Percentiles rank a stretch among this genome's conserved stretches.
These are phyloP conservation scores for Neofusicoccum parvum DNA, from an alignment of 2,329 filamentous ascomycete species.

Conservation along the genomic window DNA sequence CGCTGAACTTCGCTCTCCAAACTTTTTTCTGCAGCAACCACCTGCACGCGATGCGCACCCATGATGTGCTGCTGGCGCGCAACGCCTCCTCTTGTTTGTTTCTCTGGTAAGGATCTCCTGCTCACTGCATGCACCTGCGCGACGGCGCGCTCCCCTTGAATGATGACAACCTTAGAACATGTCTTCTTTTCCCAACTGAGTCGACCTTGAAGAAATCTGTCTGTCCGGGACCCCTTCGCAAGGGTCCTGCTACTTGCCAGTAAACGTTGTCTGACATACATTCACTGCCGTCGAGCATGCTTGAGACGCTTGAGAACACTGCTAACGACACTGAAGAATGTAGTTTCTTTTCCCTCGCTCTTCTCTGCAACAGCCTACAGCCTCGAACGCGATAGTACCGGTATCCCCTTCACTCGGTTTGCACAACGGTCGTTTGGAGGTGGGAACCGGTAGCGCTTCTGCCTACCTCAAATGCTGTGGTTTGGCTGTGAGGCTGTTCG, in stretches of 20 bases:
- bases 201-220: constrained; percentile 76
- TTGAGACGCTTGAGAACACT: neutral
- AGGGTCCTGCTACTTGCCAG: constrained; percentile 79
- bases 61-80: neutral
- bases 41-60: neutral
- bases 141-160: constrained; percentile 35
- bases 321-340: constrained; percentile 3
- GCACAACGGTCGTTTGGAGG: neutral
- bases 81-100: neutral
- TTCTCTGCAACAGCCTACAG: neutral
- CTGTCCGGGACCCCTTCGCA: constrained; percentile 62
- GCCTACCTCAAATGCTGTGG: neutral
- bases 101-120: neutral
- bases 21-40: constrained; percentile 13
- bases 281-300: constrained; percentile 9
- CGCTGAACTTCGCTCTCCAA: neutral
- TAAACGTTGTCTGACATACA: constrained; percentile 71
- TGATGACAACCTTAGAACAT: constrained; percentile 67
- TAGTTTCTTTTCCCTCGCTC: neutral
- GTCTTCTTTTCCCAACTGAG: constrained; percentile 82
- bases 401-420: neutral
- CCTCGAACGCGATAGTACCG: neutral
- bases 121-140: neutral
- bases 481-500: neutral
- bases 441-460: neutral